These are phyloP conservation scores for Zygosaccharomyces pseudobailii DNA, from an alignment of 1,139 yeast species.

Conservation along the genomic window DNA sequence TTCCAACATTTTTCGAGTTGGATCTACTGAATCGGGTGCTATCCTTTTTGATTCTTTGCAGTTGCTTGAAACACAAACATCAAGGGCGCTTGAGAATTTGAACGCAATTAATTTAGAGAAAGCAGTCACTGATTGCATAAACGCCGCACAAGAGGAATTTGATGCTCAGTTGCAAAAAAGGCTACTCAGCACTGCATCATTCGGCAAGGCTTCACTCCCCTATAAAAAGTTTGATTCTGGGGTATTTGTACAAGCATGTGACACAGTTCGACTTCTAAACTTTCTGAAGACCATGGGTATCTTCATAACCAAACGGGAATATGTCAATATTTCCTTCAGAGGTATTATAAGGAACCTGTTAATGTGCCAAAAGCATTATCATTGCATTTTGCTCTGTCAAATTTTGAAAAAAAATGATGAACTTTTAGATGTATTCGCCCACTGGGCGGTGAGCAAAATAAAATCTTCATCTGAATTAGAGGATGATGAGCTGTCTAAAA, in stretches of 20 bases:
- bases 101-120: constrained; percentile 51
- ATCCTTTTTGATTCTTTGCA: constrained; percentile 79
- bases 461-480: constrained; percentile 47
- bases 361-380: constrained; percentile 54
- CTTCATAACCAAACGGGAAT: constrained; percentile 57
- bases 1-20: constrained; percentile 67
- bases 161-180: constrained; percentile 76
- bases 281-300: constrained; percentile 52
- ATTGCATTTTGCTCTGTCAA: constrained; percentile 59
- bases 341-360: constrained; percentile 54
- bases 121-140: constrained; percentile 70
- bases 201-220: constrained; percentile 66
- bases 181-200: constrained; percentile 72
- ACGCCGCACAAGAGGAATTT: constrained; percentile 74
- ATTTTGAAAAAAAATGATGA: constrained; percentile 34
- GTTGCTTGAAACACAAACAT: constrained; percentile 57
- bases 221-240: constrained; percentile 24
- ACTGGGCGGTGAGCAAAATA: constrained; percentile 81
- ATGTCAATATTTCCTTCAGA: constrained; percentile 47
- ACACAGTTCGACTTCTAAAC: constrained; percentile 58
- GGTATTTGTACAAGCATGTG: constrained; percentile 53
- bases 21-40: constrained; percentile 80
- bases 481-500: constrained; percentile 55
- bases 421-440: constrained; percentile 46
- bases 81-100: constrained; percentile 79